Evolutionary conservation across 2,329 filamentous ascomycete genomes (phyloP).

Genomic region (Alternaria burnsii): DNA sequence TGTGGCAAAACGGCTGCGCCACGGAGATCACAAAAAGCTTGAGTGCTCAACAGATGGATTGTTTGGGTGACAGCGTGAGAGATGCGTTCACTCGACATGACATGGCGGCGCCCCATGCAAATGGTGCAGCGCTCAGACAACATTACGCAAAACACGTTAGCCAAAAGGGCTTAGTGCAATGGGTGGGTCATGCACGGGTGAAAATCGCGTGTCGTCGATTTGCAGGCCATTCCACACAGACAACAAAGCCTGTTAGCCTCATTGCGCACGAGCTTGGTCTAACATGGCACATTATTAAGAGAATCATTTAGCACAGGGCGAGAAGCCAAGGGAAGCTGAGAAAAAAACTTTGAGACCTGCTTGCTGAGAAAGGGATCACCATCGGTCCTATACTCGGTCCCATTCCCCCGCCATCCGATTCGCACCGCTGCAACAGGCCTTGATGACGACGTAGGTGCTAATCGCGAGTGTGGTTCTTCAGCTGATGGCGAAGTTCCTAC

Average conservation of each 20-base stretch:
- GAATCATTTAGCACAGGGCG: slow-evolving; percentile 27
- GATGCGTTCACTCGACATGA: slow-evolving; percentile 18
- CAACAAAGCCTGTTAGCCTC: slow-evolving; percentile 34
- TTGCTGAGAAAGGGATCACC: slow-evolving; percentile 27
- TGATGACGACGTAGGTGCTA: slow-evolving; percentile 47
- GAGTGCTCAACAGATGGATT: slow-evolving; percentile 10
- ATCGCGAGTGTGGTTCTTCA: slow-evolving; percentile 29
- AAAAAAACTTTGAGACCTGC: slow-evolving; percentile 27
- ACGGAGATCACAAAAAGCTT: slow-evolving; percentile 18
- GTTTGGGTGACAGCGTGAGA: slow-evolving; percentile 11
- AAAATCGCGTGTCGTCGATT: slow-evolving; percentile 33
- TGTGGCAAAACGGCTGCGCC: slow-evolving; percentile 19
- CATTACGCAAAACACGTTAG: slow-evolving; percentile 18
- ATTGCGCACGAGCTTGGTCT: slow-evolving; percentile 24
- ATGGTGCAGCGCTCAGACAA: slow-evolving; percentile 7
- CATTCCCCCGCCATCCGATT: slow-evolving; percentile 46
- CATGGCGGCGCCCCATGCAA: slow-evolving; percentile 10
- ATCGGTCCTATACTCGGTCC: slow-evolving; percentile 41
- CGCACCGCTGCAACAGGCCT: slow-evolving; percentile 34
- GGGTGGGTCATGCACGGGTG: slow-evolving; percentile 22
- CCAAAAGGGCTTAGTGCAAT: slow-evolving; percentile 5
- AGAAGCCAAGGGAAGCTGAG: slow-evolving; percentile 17
- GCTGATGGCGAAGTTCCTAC: slow-evolving; percentile 27
- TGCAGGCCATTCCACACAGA: slow-evolving; percentile 32
- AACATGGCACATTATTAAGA: slow-evolving; percentile 35